Evolutionary conservation across 352 stramenopile species (phyloP), one percentile per base, ranked within the genome.

Genomic region (Globisporangium orthogonon): DNA sequence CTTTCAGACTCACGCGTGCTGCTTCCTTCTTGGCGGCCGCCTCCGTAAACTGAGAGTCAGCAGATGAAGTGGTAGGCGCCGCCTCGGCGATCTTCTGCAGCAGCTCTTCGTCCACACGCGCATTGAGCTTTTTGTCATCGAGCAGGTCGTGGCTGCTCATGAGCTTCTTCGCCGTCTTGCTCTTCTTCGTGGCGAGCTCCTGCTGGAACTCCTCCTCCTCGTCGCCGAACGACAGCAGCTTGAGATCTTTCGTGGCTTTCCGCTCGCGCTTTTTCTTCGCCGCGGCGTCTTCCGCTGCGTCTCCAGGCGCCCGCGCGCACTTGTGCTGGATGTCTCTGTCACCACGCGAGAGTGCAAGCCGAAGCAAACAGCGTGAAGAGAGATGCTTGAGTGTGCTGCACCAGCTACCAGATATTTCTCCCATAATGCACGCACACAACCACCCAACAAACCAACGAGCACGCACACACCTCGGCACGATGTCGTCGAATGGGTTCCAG

Each of bases 141-240:
- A 86, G 58, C 23, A 91, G 53, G 37, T 93, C 78, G 45, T 93
- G 79, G 60, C 78, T 88, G 61, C 84, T 90, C 59, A 84, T 76
- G 61, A 87, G 87, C 55, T 67, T 77, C 52, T 67, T 74, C 50
- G 59, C 71, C 51, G 59, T 81, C 49, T 86, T 90, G 15, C 58
- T 67, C 51, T 75, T 79, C 58, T 75, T 80, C 33, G 60, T 70
- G 11, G 52, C 39, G 31, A 75, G 63, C 35, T 89, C 76, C 40
- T 87, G 66, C 51, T 87, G 62, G 46, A 81, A 80, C 45, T 65
- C 76, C 14, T 78, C 69, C 52, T 97, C 84, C 66, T 98, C 91
- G 51, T 97, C 90, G 23, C 91, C 94, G 72, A 98, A 98, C 51
- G 91, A 98, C n/a, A 98, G 74, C 39, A 98, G 70, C 63, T 98